phyloP scores from a whole-genome alignment of 2,329 filamentous ascomycete genomes.

The Exophiala alcalophila region DNA sequence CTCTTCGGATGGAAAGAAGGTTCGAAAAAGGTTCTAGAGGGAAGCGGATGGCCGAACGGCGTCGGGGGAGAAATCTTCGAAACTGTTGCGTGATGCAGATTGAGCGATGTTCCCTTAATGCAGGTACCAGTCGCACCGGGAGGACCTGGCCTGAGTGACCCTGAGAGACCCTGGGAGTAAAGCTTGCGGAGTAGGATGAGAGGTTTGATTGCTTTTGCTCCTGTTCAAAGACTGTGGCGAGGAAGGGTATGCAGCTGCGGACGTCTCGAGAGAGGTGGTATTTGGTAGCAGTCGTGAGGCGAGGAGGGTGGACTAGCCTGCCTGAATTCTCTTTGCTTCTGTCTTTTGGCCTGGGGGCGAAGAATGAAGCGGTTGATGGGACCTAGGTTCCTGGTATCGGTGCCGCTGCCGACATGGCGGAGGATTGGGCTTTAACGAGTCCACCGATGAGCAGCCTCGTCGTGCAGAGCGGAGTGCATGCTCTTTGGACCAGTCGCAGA shows the following conservation, averaged over 20 bases:
- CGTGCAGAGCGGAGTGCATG: conserved; percentile 18
- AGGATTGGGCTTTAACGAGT: conserved; percentile 19
- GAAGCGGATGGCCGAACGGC: no score
- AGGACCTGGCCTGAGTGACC: conserved; percentile 25
- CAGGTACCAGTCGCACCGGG: conserved; percentile 24
- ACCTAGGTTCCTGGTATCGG: conserved; percentile 15
- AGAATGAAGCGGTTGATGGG: conserved; percentile 10
- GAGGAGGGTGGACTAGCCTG: conserved; percentile 1
- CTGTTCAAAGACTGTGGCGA: conserved; percentile 26
- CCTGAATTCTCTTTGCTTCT: conserved; percentile 17
- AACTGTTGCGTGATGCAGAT: conserved; percentile 14
- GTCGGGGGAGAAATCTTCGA: no score
- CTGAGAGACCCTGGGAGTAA: conserved; percentile 17
- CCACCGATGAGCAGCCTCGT: conserved; percentile 13
- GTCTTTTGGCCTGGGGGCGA: no score
- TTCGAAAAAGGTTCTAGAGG: conserved; percentile 5
- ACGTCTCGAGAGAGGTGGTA: neutral
- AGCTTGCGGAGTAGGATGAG: conserved; percentile 13
- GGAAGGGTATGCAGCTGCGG: conserved; percentile 7
- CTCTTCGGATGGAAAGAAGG: conserved; percentile 14
- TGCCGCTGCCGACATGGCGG: conserved; percentile 14
- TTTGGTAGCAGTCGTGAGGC: conserved; percentile 1
- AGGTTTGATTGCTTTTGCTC: conserved; percentile 27
- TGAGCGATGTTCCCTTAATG: conserved; percentile 17
- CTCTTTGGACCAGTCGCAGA: conserved; percentile 14